These are phyloP conservation scores for Clarireedia homoeocarpa DNA, from an alignment of 2,329 filamentous ascomycete species.

Conservation along the genomic window DNA sequence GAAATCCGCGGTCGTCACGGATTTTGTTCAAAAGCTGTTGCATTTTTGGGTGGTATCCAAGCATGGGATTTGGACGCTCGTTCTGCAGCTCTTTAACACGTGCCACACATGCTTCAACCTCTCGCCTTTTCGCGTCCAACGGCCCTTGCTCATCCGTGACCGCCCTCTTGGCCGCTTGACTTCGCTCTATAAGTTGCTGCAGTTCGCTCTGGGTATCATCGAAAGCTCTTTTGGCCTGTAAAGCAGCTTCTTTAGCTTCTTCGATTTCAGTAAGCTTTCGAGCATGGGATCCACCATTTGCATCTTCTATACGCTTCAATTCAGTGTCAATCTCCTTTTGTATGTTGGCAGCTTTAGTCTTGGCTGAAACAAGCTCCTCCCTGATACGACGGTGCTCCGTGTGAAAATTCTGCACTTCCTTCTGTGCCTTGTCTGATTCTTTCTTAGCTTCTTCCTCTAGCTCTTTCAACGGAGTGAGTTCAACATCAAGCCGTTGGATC, in stretches of 20 bases:
- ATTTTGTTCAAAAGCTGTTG: constrained; percentile 60
- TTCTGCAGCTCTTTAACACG: constrained; percentile 44
- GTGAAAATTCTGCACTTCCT: constrained; percentile 46
- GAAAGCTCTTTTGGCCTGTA: constrained; percentile 36
- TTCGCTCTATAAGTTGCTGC: constrained; percentile 30
- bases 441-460: constrained; percentile 41
- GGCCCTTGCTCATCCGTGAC: constrained; percentile 29
- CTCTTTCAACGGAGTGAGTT: constrained; percentile 38
- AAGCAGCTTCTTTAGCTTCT: constrained; percentile 44
- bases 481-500: constrained; percentile 15
- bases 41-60: constrained; percentile 58
- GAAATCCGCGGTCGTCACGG: constrained; percentile 59
- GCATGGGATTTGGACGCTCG: constrained; percentile 51
- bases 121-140: constrained; percentile 40
- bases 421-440: constrained; percentile 45
- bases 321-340: constrained; percentile 47
- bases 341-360: constrained; percentile 38
- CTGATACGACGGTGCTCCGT: constrained; percentile 60
- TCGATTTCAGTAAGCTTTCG: constrained; percentile 53
- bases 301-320: constrained; percentile 53
- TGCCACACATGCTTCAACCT: constrained; percentile 45
- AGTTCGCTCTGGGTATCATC: constrained; percentile 34
- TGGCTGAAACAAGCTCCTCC: constrained; percentile 45
- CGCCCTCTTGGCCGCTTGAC: constrained; percentile 28
- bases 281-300: constrained; percentile 62